phyloP scores from a whole-genome alignment of 805 yeast genomes.

The Komagataella mondaviorum region DNA sequence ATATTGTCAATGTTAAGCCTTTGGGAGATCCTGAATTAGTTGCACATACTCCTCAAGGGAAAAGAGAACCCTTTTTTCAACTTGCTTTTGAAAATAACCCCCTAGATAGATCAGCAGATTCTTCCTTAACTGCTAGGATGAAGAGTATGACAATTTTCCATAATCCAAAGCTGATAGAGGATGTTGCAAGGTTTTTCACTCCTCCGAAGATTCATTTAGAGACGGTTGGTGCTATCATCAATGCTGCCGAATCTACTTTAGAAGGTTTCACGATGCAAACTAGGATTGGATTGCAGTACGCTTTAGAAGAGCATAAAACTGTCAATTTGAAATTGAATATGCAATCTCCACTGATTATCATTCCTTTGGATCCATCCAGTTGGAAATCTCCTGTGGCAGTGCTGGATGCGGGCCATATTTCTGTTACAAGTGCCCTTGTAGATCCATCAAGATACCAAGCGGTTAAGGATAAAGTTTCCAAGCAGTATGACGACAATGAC shows the following conservation, averaged over 20 bases:
- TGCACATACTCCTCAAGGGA: conserved; percentile 4
- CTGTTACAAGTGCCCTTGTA: conserved; percentile 69
- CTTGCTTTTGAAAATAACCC: conserved; percentile 81
- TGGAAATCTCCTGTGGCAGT: conserved; percentile 84
- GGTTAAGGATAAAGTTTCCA: conserved; percentile 47
- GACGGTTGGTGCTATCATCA: conserved; percentile 80
- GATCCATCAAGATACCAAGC: conserved; percentile 55
- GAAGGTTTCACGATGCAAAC: conserved; percentile 87
- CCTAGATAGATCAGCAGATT: conserved; percentile 70
- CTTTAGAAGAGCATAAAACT: conserved; percentile 90
- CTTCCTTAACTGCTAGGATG: conserved; percentile 57
- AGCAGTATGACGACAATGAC: conserved; percentile 45
- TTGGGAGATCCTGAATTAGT: conserved; percentile 25
- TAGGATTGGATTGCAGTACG: conserved; percentile 82
- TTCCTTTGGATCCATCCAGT: conserved; percentile 70
- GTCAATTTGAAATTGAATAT: conserved; percentile 74
- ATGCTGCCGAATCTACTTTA: conserved; percentile 90
- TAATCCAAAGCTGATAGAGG: conserved; percentile 73
- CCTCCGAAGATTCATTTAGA: conserved; percentile 82
- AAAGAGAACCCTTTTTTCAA: conserved; percentile 59
- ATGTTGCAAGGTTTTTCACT: conserved; percentile 59
- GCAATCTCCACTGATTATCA: conserved; percentile 82
- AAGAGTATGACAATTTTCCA: conserved; percentile 84
- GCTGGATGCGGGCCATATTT: conserved; percentile 91
- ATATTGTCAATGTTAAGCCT: conserved; percentile 75